These are phyloP conservation scores for Cucumis hystrix DNA, from an alignment of 306 rosid genomes.

Conservation along the genomic window DNA sequence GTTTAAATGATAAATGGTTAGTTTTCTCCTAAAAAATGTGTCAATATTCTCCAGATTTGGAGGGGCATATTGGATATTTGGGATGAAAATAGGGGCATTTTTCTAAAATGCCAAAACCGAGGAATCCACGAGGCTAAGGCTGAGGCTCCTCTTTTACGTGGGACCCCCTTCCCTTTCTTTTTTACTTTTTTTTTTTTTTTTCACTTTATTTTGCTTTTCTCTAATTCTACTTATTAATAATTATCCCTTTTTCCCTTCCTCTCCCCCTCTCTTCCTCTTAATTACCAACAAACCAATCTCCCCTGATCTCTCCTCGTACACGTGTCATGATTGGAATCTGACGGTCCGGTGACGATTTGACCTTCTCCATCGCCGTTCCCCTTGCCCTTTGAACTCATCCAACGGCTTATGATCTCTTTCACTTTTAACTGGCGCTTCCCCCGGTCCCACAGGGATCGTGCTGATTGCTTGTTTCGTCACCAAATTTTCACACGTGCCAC, in stretches of 20 bases:
- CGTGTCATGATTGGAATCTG: neutral
- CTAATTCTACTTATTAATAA: neutral
- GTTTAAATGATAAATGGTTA: no score
- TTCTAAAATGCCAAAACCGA: neutral
- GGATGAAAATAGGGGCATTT: neutral
- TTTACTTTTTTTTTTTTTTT: neutral
- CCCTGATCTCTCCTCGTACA: neutral
- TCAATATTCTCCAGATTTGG: neutral
- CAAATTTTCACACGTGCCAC: neutral
- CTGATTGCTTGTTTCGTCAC: neutral
- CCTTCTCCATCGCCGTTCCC: neutral
- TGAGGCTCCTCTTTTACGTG: conserved; percentile 3
- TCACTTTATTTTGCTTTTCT: neutral
- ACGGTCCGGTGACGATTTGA: neutral
- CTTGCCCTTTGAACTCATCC: neutral
- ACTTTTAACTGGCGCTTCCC: neutral
- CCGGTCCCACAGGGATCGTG: neutral
- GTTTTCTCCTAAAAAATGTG: no score
- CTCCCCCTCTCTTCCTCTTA: neutral
- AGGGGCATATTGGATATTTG: conserved; percentile 1
- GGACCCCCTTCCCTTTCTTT: neutral
- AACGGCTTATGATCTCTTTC: neutral
- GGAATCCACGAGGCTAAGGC: neutral
- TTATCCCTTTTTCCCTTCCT: neutral
- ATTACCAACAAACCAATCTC: neutral